Conservation (phyloP, 2,329 filamentous ascomycete genomes). For the Drechslerella stenobrocha region DNA sequence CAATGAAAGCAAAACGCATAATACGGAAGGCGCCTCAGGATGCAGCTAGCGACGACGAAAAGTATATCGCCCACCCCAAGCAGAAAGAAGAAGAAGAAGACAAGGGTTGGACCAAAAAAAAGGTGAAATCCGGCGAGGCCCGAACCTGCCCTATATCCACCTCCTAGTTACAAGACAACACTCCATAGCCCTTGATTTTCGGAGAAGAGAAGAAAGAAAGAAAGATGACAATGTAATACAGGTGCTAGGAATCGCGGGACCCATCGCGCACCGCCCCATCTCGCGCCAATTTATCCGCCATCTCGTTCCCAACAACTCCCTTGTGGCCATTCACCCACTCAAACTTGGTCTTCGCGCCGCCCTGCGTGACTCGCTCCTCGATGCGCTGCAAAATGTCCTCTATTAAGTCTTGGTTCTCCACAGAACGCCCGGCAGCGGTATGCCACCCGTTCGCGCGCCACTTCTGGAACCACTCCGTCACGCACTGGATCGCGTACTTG, state of each 20-base stretch:
- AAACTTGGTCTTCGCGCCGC: conserved; percentile 69
- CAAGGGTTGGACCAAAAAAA: too few relatives aligned
- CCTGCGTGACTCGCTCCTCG: conserved; percentile 64
- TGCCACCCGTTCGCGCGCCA: conserved; percentile 80
- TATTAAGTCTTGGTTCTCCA: conserved; percentile 86
- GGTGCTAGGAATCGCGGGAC: not conserved
- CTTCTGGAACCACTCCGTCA: conserved; percentile 76
- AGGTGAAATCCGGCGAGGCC: too few relatives aligned
- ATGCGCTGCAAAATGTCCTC: conserved; percentile 72
- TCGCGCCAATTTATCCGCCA: conserved; percentile 45
- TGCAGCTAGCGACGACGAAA: too few relatives aligned
- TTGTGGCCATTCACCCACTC: conserved; percentile 89
- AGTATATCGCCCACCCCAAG: too few relatives aligned
- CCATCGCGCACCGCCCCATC: conserved; percentile 26
- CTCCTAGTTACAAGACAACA: too few relatives aligned
- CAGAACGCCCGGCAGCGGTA: conserved; percentile 69
- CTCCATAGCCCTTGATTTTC: too few relatives aligned
- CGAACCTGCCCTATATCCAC: too few relatives aligned
- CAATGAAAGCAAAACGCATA: too few relatives aligned
- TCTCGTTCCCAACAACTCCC: conserved; percentile 53
- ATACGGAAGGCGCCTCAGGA: too few relatives aligned
- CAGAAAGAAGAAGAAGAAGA: too few relatives aligned
- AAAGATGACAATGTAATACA: not conserved
- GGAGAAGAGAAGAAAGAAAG: too few relatives aligned
- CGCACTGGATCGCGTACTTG: conserved; percentile 85